These are phyloP conservation scores for Vitis hybrid DNA, from an alignment of 177 flowering plant genomes.

Conservation along the genomic window DNA sequence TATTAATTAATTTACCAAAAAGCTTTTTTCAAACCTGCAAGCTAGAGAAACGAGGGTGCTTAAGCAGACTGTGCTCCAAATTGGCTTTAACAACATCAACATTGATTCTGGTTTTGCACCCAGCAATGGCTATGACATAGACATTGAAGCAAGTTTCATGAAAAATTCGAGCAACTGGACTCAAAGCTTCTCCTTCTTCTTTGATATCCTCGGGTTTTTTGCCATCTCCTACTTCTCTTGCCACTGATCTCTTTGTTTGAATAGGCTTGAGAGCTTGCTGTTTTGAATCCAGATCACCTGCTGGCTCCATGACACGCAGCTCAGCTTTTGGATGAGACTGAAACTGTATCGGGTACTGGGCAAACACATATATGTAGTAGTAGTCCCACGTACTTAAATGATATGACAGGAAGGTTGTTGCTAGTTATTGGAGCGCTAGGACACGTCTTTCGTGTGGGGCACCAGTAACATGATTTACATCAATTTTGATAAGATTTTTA, in stretches of 20 bases:
- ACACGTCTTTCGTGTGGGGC: too few species aligned
- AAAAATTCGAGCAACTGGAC: constrained; percentile 43
- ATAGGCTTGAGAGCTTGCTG: constrained; percentile 10
- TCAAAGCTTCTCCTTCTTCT: constrained; percentile 33
- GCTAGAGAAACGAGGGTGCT: constrained; percentile 58
- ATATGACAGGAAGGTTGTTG: too few species aligned
- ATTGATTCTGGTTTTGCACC: constrained; percentile 25
- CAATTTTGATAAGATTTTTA: too few species aligned
- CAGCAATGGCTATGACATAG: constrained; percentile 36
- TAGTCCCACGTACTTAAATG: too few species aligned
- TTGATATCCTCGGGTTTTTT: too few species aligned
- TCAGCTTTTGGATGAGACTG: too few species aligned
- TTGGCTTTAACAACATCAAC: constrained; percentile 20
- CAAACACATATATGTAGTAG: too few species aligned
- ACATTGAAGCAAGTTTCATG: constrained; percentile 39
- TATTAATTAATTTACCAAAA: too few species aligned
- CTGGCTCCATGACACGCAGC: constrained; percentile 8
- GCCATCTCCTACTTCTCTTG: background rate
- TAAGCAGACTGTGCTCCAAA: constrained; percentile 29
- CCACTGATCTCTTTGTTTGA: background rate
- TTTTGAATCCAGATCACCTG: constrained; percentile 5
- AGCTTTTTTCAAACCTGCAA: constrained; percentile 23
- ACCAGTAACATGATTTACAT: too few species aligned
- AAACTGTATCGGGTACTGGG: too few species aligned
- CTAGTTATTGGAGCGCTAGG: too few species aligned